Conservation (phyloP, 2,329 filamentous ascomycete species). For the Botrytis pseudocinerea region DNA sequence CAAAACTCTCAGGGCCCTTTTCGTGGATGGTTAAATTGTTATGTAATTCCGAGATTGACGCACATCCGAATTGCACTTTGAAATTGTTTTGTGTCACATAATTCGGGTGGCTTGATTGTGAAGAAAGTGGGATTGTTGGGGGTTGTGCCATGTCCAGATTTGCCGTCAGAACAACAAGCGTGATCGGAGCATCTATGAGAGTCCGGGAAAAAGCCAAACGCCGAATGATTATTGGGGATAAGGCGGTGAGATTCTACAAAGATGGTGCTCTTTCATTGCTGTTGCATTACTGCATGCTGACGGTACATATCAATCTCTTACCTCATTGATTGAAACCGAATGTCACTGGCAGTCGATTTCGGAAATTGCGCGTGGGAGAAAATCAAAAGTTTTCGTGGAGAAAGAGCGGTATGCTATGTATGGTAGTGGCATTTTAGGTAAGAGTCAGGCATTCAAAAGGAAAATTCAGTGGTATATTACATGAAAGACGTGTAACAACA, state of each 20-base stretch:
- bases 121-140: slow-evolving; percentile 16
- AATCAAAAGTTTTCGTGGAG: neutral
- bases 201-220: neutral
- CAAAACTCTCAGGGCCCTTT: neutral
- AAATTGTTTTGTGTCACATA: slow-evolving; percentile 10
- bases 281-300: slow-evolving; percentile 14
- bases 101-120: slow-evolving; percentile 13
- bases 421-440: neutral
- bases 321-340: slow-evolving; percentile 5
- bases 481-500: neutral
- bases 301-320: slow-evolving; percentile 15
- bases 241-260: neutral
- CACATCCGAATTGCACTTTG: neutral
- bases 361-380: slow-evolving; percentile 13
- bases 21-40: slow-evolving; percentile 1
- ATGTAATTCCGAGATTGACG: slow-evolving; percentile 21
- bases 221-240: slow-evolving; percentile 3
- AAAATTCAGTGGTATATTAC: neutral
- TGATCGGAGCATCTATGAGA: neutral
- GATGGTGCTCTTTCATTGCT: neutral
- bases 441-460: neutral
- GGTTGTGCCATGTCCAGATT: slow-evolving; percentile 1
- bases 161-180: neutral
- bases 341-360: slow-evolving; percentile 11
- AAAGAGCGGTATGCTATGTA: slow-evolving; percentile 15